These are phyloP conservation scores for Debaryomyces sp. DNA, from an alignment of 1,139 yeast species.

Conservation along the genomic window DNA sequence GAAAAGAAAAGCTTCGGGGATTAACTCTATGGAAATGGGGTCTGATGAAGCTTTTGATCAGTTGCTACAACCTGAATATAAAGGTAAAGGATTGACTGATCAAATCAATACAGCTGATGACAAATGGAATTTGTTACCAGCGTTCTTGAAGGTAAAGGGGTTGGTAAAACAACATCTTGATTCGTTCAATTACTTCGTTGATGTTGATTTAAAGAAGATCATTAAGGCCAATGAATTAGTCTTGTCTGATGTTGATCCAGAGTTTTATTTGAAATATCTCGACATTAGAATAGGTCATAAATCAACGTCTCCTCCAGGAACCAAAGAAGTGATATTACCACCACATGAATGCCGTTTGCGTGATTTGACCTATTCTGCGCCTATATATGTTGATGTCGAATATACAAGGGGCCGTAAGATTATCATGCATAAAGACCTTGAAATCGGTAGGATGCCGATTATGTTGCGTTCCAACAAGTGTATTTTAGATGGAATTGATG, in stretches of 20 bases:
- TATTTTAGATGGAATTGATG: constrained; percentile 76
- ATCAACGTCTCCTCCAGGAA: constrained; percentile 50
- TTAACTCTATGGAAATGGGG: constrained; percentile 13
- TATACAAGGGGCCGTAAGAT: constrained; percentile 93
- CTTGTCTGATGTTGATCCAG: constrained; percentile 95
- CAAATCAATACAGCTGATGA: constrained; percentile 88
- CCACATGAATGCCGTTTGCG: constrained; percentile 97
- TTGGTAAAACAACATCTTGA: constrained; percentile 96
- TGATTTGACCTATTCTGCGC: constrained; percentile 95
- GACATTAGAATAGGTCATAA: constrained; percentile 88
- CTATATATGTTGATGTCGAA: constrained; percentile 95
- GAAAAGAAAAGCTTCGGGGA: constrained; percentile 21
- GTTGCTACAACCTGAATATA: constrained; percentile 75
- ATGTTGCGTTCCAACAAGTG: constrained; percentile 95
- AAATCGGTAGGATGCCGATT: constrained; percentile 97
- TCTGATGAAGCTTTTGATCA: constrained; percentile 68
- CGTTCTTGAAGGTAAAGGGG: constrained; percentile 93
- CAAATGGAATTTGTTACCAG: constrained; percentile 95
- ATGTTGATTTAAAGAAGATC: constrained; percentile 88
- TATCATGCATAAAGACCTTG: constrained; percentile 85
- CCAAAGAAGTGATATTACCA: constrained; percentile 69
- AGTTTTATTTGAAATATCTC: constrained; percentile 85
- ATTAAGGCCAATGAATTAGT: constrained; percentile 88
- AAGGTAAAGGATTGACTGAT: constrained; percentile 85
- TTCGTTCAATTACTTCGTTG: constrained; percentile 94